Evolutionary conservation across 306 rosid genomes (phyloP).

Genomic region (Trifolium dubium): DNA sequence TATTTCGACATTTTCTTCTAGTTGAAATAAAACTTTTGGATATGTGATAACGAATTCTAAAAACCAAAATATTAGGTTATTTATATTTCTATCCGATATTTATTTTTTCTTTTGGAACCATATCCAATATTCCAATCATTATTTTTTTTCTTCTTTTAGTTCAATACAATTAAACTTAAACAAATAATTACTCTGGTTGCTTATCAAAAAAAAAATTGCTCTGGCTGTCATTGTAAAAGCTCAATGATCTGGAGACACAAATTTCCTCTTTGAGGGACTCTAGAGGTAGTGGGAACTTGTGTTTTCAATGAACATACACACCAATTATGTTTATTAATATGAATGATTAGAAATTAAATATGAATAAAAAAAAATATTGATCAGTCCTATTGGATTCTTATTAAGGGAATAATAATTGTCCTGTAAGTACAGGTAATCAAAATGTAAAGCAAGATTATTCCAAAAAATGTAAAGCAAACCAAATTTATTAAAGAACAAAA

Average conservation of each 20-base stretch:
- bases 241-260: slow-evolving; percentile 45
- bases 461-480: slow-evolving; percentile 38
- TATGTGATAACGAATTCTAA: too few relatives aligned
- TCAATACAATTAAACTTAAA: neutral
- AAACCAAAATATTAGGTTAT: too few relatives aligned
- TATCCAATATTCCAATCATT: neutral
- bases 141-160: neutral
- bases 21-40: too few relatives aligned
- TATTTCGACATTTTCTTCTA: too few relatives aligned
- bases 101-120: too few relatives aligned
- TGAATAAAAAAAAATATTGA: slow-evolving; percentile 18
- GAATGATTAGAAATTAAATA: slow-evolving; percentile 45
- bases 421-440: slow-evolving; percentile 43
- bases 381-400: slow-evolving; percentile 36
- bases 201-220: slow-evolving; percentile 26
- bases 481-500: neutral
- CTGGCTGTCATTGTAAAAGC: slow-evolving; percentile 30
- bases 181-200: neutral
- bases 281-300: slow-evolving; percentile 34
- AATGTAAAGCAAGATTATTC: slow-evolving; percentile 44
- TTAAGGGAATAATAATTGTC: slow-evolving; percentile 39
- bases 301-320: slow-evolving; percentile 42
- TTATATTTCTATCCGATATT: too few relatives aligned
- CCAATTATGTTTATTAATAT: slow-evolving; percentile 12
- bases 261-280: slow-evolving; percentile 35